Percentiles rank a stretch among this genome's conserved stretches.
Evolutionary conservation across 345 rosid species (phyloP).

Genomic region (Xanthoceras sorbifolium): DNA sequence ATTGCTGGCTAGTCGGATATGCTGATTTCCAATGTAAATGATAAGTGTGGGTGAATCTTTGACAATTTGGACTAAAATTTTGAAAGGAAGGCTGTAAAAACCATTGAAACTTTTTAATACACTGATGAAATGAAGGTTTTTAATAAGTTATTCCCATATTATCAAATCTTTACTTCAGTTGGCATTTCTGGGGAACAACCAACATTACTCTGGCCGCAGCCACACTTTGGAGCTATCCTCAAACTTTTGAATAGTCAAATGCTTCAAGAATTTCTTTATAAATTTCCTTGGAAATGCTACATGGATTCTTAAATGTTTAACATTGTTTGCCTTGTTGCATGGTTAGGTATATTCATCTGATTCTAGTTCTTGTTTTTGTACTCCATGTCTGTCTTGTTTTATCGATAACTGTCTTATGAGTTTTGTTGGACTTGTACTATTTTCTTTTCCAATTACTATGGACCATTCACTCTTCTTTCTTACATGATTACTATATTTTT

Average conservation of each 20-base stretch:
- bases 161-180: not conserved
- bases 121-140: not conserved
- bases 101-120: not conserved
- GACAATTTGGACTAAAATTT: not conserved
- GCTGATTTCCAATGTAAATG: not conserved
- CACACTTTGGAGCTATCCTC: not conserved
- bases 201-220: not conserved
- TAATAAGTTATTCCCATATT: not conserved
- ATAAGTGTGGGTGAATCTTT: not conserved
- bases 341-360: not conserved
- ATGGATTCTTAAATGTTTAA: not conserved
- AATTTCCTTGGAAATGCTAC: not conserved
- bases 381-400: not conserved
- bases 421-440: not conserved
- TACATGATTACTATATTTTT: constrained; percentile 5
- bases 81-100: not conserved
- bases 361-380: not conserved
- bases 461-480: not conserved
- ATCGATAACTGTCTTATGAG: not conserved
- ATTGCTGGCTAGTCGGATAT: not conserved
- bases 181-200: not conserved
- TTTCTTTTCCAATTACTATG: not conserved
- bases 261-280: not conserved
- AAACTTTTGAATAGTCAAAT: not conserved
- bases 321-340: not conserved